These are phyloP conservation scores for Suhomyces sp. DNA, from an alignment of 805 yeast species.

Conservation along the genomic window DNA sequence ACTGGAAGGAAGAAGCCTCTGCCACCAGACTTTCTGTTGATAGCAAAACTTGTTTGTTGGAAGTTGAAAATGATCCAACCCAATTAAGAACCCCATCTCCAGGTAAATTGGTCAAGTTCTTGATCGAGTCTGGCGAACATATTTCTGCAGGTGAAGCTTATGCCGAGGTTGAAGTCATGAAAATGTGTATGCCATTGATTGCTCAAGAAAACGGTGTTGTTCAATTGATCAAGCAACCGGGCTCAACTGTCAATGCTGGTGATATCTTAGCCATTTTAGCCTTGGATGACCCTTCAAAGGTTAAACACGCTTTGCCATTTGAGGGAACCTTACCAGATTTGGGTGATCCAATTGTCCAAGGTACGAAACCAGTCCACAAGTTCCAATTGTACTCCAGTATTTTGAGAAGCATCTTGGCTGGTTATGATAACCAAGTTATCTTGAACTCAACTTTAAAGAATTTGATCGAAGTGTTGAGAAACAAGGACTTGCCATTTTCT, in stretches of 20 bases:
- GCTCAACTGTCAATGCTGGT: conserved; percentile 95
- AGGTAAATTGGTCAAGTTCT: conserved; percentile 90
- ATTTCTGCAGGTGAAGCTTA: conserved; percentile 86
- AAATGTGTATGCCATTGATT: conserved; percentile 97
- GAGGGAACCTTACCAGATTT: conserved; percentile 90
- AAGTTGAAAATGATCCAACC: conserved; percentile 96
- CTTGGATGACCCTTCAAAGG: conserved; percentile 94
- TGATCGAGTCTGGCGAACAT: conserved; percentile 96
- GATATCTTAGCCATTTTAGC: conserved; percentile 94
- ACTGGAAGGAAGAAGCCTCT: conserved; percentile 97
- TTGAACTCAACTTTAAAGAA: conserved; percentile 79
- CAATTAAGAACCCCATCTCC: conserved; percentile 98
- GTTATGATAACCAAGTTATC: conserved; percentile 94
- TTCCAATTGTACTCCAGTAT: conserved; percentile 58
- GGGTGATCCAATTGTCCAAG: conserved; percentile 80
- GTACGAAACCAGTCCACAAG: conserved; percentile 79
- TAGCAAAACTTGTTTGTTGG: conserved; percentile 89
- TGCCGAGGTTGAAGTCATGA: conserved; percentile 99
- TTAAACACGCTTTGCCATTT: conserved; percentile 92
- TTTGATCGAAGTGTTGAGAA: conserved; percentile 68
- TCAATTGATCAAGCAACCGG: conserved; percentile 94
- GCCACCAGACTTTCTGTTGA: conserved; percentile 95
- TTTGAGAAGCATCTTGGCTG: conserved; percentile 76
- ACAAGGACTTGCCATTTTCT: conserved; percentile 83
- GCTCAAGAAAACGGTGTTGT: conserved; percentile 92